phyloP scores from a whole-genome alignment of 768 basidiomycete genomes.

The Calvatia gigantea region DNA sequence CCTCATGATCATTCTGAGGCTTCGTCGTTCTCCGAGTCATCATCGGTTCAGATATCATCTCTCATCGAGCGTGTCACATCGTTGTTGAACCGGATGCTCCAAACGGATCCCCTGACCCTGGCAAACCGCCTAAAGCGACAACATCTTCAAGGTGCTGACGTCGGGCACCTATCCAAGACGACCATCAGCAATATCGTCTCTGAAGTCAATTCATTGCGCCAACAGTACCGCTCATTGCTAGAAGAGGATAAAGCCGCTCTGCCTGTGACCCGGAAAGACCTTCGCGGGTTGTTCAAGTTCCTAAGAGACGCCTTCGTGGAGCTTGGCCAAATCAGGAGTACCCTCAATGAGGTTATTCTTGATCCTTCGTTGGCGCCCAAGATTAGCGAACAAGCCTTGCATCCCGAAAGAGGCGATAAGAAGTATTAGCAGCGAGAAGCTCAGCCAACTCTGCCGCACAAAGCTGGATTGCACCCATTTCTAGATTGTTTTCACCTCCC shows the following conservation, averaged over 20 bases:
- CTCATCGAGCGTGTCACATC: constrained; percentile 62
- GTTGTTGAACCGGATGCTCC: constrained; percentile 52
- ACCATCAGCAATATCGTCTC: constrained; percentile 73
- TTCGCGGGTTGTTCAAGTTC: constrained; percentile 77
- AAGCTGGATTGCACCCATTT: constrained; percentile 85
- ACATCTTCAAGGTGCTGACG: constrained; percentile 79
- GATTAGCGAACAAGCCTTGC: constrained; percentile 66
- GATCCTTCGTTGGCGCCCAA: constrained; percentile 75
- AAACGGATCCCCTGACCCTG: constrained; percentile 84
- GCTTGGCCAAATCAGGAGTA: constrained; percentile 74
- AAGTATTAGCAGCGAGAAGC: constrained; percentile 25
- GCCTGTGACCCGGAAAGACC: constrained; percentile 71
- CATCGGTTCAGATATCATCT: constrained; percentile 51
- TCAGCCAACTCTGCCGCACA: constrained; percentile 47
- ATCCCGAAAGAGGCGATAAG: constrained; percentile 1
- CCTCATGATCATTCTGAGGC: constrained; percentile 70
- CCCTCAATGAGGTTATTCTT: constrained; percentile 86
- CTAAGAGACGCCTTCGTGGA: constrained; percentile 83
- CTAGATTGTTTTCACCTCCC: constrained; percentile 61
- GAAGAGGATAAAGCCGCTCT: constrained; percentile 71
- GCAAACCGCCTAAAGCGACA: constrained; percentile 91
- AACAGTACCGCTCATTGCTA: constrained; percentile 66
- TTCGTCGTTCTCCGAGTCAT: constrained; percentile 58
- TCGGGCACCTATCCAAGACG: constrained; percentile 79
- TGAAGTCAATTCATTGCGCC: constrained; percentile 68